Evolutionary conservation across 257 asterid species (phyloP), one percentile per base, ranked within the genome.

Genomic region (Gardenia jasminoides): DNA sequence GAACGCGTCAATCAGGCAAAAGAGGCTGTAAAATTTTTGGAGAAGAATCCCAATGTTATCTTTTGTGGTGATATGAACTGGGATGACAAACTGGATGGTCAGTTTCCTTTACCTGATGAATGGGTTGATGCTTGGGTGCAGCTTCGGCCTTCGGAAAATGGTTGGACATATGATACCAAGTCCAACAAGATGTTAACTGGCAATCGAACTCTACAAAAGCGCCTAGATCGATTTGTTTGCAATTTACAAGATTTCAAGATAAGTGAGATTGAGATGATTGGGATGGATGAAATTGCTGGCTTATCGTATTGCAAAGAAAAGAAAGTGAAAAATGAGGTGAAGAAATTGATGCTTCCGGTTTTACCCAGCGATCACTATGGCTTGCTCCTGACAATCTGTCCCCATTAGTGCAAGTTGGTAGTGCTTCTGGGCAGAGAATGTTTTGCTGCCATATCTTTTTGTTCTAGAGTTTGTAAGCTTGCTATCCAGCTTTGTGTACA

Each of bases 41-140:
- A 84, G 22, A 83, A 81, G 84, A 68, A 88, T 28, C 85, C 84
- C 58, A 93, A 96, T 58, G 97, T 84, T 58, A 88, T 96, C 1
- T 92, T 96, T 77, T 91, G 98, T 59, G 99, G 99, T 71, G 99
- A 96, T 81, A 91, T 91, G 99, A 96, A 96, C 83, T 96, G 99
- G 99, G 94, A 90, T 72, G 99, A 93, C 73, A 91, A 92, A 78
- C 39, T 67, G 79, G 99, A 96, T 36, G 99, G 98, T 13, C 88
- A 86, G 44, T 96, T 96, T 84, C 97, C 98, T 36, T 59, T 88
- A 59, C 80, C 83, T 19, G 87, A 84, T 61, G 96, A 92, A 64
- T 96, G 99, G 99, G 43, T 79, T 9, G 99, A 96, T 85, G 97
- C 97, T 11, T 96, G 99, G 98, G 80, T 84, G 10, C 87, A 88